Conservation (phyloP, 257 asterid species). For the Avicennia marina region DNA sequence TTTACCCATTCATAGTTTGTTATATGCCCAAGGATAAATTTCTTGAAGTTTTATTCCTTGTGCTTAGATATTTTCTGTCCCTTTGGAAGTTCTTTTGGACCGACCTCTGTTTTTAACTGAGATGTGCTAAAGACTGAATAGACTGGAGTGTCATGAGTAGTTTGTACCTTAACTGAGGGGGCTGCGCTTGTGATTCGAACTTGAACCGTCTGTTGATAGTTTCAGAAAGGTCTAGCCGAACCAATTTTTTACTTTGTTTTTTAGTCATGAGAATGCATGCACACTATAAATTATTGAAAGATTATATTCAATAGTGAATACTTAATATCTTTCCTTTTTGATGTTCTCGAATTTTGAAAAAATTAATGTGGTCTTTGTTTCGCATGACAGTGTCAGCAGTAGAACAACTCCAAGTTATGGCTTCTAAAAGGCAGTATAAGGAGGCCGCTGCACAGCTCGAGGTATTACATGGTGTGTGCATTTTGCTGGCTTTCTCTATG, state of each 20-base stretch:
- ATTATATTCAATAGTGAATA: neutral
- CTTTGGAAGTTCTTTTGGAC: neutral
- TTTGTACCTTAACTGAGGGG: neutral
- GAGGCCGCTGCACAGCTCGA: slow-evolving; percentile 99
- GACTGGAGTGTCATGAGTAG: neutral
- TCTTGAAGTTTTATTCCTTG: neutral
- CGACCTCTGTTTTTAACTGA: neutral
- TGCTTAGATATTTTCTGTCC: neutral
- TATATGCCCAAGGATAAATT: slow-evolving; percentile 5
- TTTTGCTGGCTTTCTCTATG: neutral
- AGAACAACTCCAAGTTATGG: slow-evolving; percentile 98
- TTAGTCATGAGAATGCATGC: slow-evolving; percentile 6
- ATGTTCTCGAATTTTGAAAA: slow-evolving; percentile 2
- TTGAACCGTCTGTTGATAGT: slow-evolving; percentile 8
- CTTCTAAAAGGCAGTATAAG: slow-evolving; percentile 93
- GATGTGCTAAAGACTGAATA: neutral
- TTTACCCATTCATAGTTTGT: neutral
- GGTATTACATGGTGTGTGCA: slow-evolving; percentile 42
- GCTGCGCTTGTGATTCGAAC: slow-evolving; percentile 2
- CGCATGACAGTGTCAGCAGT: slow-evolving; percentile 82
- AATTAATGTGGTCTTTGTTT: slow-evolving; percentile 16
- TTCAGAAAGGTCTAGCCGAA: neutral
- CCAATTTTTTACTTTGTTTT: neutral
- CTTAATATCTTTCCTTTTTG: slow-evolving; percentile 3
- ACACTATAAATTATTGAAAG: slow-evolving; percentile 1